Conservation (phyloP, 371 early-diverging fungal species). For the Smittium mucronatum region DNA sequence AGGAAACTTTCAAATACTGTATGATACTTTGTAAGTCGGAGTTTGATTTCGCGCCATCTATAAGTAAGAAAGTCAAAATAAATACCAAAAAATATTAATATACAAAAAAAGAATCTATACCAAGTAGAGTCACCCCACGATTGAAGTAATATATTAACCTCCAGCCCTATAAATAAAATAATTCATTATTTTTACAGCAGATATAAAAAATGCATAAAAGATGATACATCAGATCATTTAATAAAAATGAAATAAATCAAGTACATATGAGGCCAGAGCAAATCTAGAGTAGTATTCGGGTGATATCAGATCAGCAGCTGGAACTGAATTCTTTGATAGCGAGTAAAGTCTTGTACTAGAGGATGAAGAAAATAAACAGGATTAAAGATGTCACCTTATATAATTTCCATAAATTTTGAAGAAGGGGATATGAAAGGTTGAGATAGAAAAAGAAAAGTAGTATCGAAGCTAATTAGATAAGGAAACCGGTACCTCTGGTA, state of each 20-base stretch:
- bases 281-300: constrained; percentile 29
- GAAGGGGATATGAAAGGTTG: too few species aligned
- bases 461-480: neutral
- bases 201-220: too few species aligned
- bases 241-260: neutral
- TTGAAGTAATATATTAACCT: constrained; percentile 68
- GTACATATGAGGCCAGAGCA: constrained; percentile 42
- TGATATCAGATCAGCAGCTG: constrained; percentile 16
- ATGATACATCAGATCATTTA: too few species aligned
- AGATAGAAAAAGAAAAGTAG: neutral
- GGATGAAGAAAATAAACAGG: neutral
- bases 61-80: neutral
- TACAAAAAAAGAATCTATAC: neutral
- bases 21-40: constrained; percentile 57
- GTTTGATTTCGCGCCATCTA: constrained; percentile 51
- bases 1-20: constrained; percentile 49
- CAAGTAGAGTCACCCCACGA: constrained; percentile 39
- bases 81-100: neutral
- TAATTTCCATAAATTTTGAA: too few species aligned
- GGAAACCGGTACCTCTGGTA: constrained; percentile 15
- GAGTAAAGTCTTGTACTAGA: neutral
- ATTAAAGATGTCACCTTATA: neutral
- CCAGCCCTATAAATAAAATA: constrained; percentile 50
- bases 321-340: neutral
- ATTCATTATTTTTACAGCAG: neutral